These are phyloP conservation scores for Aspergillus homomorphus DNA, from an alignment of 495 filamentous ascomycete species.

Conservation along the genomic window DNA sequence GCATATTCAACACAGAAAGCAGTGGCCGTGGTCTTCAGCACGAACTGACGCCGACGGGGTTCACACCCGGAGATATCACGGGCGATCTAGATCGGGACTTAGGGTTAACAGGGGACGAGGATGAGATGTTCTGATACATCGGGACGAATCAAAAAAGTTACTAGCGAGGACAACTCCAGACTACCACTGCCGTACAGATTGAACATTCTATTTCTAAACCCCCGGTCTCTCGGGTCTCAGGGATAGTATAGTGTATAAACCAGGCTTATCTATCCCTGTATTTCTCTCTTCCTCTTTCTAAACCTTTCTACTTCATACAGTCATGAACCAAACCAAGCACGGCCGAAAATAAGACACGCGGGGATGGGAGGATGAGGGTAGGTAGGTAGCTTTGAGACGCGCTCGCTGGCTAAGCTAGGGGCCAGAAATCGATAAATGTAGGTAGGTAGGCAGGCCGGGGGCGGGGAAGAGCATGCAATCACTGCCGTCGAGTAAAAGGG, in stretches of 20 bases:
- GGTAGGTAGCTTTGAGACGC: not conserved
- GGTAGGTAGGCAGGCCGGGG: no score
- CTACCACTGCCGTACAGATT: not conserved
- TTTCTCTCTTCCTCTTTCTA: not conserved
- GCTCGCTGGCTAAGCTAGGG: no score
- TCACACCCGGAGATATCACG: slow-evolving; percentile 31
- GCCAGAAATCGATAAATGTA: no score
- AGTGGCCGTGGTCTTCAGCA: slow-evolving; percentile 6
- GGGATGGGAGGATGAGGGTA: not conserved
- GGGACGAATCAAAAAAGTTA: no score
- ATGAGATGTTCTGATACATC: slow-evolving; percentile 35
- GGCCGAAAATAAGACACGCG: not conserved
- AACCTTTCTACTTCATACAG: not conserved
- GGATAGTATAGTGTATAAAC: not conserved
- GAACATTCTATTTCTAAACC: not conserved
- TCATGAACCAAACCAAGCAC: not conserved
- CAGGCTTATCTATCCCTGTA: not conserved
- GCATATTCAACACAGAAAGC: slow-evolving; percentile 11
- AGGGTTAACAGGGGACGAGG: slow-evolving; percentile 29
- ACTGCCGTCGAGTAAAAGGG: no score
- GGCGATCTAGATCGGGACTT: slow-evolving; percentile 45
- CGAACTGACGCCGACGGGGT: slow-evolving; percentile 1
- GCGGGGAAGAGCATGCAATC: no score
- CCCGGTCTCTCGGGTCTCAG: no score
- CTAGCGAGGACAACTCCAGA: no score